phyloP scores from a whole-genome alignment of 139 green algal species.

The Pleodorina starrii region DNA sequence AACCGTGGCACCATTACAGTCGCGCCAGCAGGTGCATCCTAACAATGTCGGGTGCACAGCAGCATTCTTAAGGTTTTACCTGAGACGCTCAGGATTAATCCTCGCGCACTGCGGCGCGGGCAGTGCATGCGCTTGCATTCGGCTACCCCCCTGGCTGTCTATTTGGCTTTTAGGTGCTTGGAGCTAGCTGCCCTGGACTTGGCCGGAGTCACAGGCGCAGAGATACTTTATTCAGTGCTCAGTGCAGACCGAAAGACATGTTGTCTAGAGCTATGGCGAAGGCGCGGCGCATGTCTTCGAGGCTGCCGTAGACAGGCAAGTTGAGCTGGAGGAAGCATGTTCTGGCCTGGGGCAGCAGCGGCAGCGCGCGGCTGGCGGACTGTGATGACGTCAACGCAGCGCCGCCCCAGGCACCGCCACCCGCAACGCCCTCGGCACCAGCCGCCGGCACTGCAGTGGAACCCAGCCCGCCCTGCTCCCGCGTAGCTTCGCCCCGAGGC shows the following conservation, averaged over 20 bases:
- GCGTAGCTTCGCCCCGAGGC: not conserved
- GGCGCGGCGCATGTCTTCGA: conserved; percentile 41
- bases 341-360: conserved; percentile 39
- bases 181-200: no score
- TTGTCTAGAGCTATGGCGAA: conserved; percentile 39
- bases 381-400: not conserved
- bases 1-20: no score
- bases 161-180: no score
- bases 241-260: conserved; percentile 47
- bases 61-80: no score
- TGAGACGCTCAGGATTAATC: no score
- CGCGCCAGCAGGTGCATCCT: no score
- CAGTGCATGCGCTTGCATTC: no score
- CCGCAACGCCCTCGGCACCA: not conserved
- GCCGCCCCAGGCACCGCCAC: not conserved
- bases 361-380: not conserved
- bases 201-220: no score
- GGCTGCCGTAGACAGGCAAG: conserved; percentile 20
- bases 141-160: no score
- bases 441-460: not conserved
- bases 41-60: no score
- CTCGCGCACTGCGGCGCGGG: no score
- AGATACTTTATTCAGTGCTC: no score
- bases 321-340: conserved; percentile 53
- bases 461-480: not conserved